Conservation (phyloP, 2,329 filamentous ascomycete species). For the Rachicladosporium sp. region DNA sequence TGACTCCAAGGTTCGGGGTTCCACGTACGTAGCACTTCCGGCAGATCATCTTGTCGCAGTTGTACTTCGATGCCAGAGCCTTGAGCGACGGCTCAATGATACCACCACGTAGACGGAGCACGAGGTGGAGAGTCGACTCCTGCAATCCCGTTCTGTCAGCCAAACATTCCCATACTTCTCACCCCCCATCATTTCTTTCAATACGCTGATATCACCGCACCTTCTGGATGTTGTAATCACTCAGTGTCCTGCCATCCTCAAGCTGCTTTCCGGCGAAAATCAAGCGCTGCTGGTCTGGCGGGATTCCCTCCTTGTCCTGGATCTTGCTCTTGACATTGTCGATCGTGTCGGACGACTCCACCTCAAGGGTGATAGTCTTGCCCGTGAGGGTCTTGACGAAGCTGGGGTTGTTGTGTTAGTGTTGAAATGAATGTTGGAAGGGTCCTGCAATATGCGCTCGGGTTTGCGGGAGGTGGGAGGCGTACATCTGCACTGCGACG, state of each 20-base stretch:
- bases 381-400: slow-evolving; percentile 99
- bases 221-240: slow-evolving; percentile 99
- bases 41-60: slow-evolving; percentile 99
- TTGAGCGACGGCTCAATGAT: slow-evolving; percentile 99
- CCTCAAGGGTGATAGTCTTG: slow-evolving; percentile 99
- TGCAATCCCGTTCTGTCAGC: slow-evolving; percentile 27
- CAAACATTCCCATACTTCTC: neutral
- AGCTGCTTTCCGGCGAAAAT: slow-evolving; percentile 99
- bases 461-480: slow-evolving; percentile 8
- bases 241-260: slow-evolving; percentile 92
- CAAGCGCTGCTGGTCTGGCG: slow-evolving; percentile 94
- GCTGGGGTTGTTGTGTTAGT: slow-evolving; percentile 40
- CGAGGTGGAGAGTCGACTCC: slow-evolving; percentile 97
- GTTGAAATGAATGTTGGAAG: neutral
- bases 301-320: slow-evolving; percentile 98
- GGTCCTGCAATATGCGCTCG: slow-evolving; percentile 6
- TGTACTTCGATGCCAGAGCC: slow-evolving; percentile 97
- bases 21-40: slow-evolving; percentile 97
- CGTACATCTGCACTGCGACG: slow-evolving; percentile 22
- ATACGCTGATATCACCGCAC: slow-evolving; percentile 37
- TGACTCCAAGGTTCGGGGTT: neutral
- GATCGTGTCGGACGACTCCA: slow-evolving; percentile 97
- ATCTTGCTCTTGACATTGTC: slow-evolving; percentile 99
- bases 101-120: slow-evolving; percentile 97
- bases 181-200: neutral